Conservation (phyloP, 2,329 filamentous ascomycete species). For the Cytospora schulzeri region DNA sequence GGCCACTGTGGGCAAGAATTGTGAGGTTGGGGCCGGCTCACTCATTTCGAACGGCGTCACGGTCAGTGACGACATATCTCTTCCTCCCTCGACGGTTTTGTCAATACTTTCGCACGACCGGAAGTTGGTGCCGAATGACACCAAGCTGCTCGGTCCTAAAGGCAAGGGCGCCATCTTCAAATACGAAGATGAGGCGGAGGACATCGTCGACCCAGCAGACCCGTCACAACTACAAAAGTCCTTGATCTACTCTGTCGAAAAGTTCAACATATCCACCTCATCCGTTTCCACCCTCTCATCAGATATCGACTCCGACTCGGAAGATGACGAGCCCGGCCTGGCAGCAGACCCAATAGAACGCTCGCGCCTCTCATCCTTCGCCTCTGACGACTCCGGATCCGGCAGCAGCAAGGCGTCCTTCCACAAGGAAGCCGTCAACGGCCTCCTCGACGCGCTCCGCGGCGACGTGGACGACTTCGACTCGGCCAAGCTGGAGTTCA, state of each 20-base stretch:
- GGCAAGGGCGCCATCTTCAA: constrained; percentile 54
- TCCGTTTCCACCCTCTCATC: constrained; percentile 65
- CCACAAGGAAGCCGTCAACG: constrained; percentile 83
- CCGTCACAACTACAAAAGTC: constrained; percentile 56
- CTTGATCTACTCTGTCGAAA: constrained; percentile 56
- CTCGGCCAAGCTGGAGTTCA: constrained; percentile 81
- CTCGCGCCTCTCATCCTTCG: constrained; percentile 70
- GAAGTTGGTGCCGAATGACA: constrained; percentile 44
- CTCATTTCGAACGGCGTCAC: constrained; percentile 79
- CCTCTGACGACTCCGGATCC: constrained; percentile 64
- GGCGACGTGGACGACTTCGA: constrained; percentile 79
- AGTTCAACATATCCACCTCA: constrained; percentile 55
- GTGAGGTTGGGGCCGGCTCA: constrained; percentile 69
- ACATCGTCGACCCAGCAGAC: constrained; percentile 48
- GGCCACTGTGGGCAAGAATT: constrained; percentile 70
- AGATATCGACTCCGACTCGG: constrained; percentile 62
- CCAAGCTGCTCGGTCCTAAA: constrained; percentile 48
- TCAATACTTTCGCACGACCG: constrained; percentile 44
- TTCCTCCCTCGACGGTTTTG: constrained; percentile 41
- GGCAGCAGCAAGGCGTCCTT: constrained; percentile 59
- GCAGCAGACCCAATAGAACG: constrained; percentile 39
- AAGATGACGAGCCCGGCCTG: constrained; percentile 54
- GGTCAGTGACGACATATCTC: constrained; percentile 62
- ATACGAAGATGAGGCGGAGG: constrained; percentile 49
- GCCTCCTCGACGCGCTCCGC: constrained; percentile 82